These are phyloP conservation scores for Kwoniella sp. DNA, from an alignment of 768 basidiomycete genomes.

Conservation along the genomic window DNA sequence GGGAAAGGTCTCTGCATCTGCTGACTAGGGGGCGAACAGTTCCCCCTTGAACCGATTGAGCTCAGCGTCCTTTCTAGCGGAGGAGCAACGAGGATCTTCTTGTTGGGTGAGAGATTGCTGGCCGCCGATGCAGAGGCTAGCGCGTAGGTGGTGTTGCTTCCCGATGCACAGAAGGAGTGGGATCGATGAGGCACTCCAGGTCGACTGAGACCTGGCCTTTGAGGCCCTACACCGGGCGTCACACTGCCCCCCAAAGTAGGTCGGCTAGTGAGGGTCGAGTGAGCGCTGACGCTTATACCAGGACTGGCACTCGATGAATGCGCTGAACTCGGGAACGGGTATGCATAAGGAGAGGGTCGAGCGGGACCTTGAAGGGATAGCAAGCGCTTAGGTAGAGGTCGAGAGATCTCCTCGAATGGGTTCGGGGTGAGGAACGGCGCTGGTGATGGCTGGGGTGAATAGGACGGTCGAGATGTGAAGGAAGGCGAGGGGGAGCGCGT, in stretches of 20 bases:
- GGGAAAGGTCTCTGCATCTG: constrained; percentile 24
- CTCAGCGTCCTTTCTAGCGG: constrained; percentile 26
- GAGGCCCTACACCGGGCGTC: background rate
- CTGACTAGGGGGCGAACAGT: constrained; percentile 19
- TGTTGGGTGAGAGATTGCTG: constrained; percentile 16
- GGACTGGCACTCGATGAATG: background rate
- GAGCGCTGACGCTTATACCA: background rate
- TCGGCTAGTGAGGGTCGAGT: background rate
- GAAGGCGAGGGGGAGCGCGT: constrained; percentile 13
- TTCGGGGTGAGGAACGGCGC: constrained; percentile 24
- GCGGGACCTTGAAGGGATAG: background rate
- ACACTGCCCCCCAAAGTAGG: background rate
- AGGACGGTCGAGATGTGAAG: constrained; percentile 4
- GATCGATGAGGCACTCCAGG: constrained; percentile 22
- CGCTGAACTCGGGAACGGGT: background rate
- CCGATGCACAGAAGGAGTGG: constrained; percentile 27
- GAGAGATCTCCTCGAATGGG: constrained; percentile 11
- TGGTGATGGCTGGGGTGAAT: constrained; percentile 14
- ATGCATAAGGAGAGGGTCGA: constrained; percentile 12
- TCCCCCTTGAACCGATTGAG: constrained; percentile 23
- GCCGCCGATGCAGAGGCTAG: constrained; percentile 16
- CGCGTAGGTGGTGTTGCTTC: constrained; percentile 24
- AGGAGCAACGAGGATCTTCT: constrained; percentile 19
- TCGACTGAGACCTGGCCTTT: constrained; percentile 6
- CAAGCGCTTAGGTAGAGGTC: constrained; percentile 7